phyloP scores from a whole-genome alignment of 2,329 filamentous ascomycete species.

The Knoxdaviesia capensis region DNA sequence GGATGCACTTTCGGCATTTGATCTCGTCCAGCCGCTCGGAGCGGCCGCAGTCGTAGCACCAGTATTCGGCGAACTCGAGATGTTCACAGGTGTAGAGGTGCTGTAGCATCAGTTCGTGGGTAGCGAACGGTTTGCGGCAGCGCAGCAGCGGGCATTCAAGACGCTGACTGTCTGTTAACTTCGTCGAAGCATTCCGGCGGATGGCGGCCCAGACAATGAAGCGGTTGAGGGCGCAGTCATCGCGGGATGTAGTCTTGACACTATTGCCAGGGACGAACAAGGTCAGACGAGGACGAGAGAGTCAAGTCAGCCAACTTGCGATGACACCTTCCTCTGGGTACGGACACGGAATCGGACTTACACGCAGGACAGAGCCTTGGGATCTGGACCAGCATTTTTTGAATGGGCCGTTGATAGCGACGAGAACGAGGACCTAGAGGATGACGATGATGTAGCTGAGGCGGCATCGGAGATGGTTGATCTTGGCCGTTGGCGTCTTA shows the following conservation, averaged over 20 bases:
- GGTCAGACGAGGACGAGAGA: neutral
- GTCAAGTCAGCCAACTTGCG: neutral
- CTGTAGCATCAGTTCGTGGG: conserved; percentile 32
- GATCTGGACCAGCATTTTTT: too few species aligned
- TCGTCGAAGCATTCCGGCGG: conserved; percentile 27
- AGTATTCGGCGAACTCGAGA: conserved; percentile 29
- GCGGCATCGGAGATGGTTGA: too few species aligned
- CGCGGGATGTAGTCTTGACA: conserved; percentile 13
- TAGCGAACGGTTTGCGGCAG: conserved; percentile 26
- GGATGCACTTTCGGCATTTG: conserved; percentile 25
- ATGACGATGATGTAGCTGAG: too few species aligned
- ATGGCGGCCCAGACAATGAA: conserved; percentile 37
- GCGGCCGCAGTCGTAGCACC: conserved; percentile 33
- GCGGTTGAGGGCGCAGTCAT: conserved; percentile 30
- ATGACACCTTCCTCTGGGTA: too few species aligned
- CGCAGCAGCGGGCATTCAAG: conserved; percentile 30
- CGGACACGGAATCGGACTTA: conserved; percentile 9
- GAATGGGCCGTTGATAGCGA: too few species aligned
- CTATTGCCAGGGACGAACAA: too few species aligned
- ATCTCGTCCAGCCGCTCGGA: conserved; percentile 28
- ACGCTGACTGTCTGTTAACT: conserved; percentile 25
- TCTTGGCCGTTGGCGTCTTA: too few species aligned
- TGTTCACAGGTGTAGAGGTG: conserved; percentile 28
- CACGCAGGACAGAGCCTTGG: conserved; percentile 11
- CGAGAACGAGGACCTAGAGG: too few species aligned